Conservation (phyloP, 2,329 filamentous ascomycete genomes). For the Penicillium capsulatum region DNA sequence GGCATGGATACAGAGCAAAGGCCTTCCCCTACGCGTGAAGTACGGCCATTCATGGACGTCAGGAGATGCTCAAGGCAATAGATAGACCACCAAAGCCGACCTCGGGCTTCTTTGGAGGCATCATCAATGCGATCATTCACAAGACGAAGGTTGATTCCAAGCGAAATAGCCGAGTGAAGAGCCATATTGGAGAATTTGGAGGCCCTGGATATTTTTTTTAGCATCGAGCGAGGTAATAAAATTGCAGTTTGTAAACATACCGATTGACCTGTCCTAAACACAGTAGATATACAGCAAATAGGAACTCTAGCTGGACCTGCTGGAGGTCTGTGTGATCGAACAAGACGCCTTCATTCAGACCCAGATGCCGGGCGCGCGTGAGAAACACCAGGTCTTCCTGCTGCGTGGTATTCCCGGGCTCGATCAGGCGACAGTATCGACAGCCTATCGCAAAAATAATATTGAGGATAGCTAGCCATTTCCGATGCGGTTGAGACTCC, state of each 20-base stretch:
- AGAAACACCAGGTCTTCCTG: conserved; percentile 41
- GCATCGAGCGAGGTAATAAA: too few relatives aligned
- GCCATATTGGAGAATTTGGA: conserved; percentile 42
- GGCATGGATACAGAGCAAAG: conserved; percentile 39
- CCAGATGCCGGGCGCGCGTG: conserved; percentile 38
- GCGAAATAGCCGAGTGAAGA: conserved; percentile 37
- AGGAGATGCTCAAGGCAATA: conserved; percentile 40
- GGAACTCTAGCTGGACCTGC: conserved; percentile 40
- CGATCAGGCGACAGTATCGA: conserved; percentile 35
- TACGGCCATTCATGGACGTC: conserved; percentile 41
- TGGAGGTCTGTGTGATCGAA: conserved; percentile 43
- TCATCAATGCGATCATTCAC: conserved; percentile 33
- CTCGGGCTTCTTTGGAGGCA: conserved; percentile 39
- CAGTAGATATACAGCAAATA: conserved; percentile 41
- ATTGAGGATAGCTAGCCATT: conserved; percentile 44
- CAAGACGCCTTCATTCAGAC: conserved; percentile 33
- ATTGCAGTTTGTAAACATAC: conserved; percentile 25
- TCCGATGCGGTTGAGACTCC: conserved; percentile 28
- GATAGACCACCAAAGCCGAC: conserved; percentile 44
- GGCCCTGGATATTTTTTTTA: conserved; percentile 25
- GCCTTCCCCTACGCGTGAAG: conserved; percentile 36
- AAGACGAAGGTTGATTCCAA: conserved; percentile 42
- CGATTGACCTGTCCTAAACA: conserved; percentile 41
- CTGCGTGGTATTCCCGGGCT: conserved; percentile 24
- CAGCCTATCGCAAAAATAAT: conserved; percentile 46